Percentiles rank a stretch among this genome's conserved stretches.
These are phyloP conservation scores for Colletotrichum cordylinicola DNA, from an alignment of 2,329 filamentous ascomycete species.

Conservation along the genomic window DNA sequence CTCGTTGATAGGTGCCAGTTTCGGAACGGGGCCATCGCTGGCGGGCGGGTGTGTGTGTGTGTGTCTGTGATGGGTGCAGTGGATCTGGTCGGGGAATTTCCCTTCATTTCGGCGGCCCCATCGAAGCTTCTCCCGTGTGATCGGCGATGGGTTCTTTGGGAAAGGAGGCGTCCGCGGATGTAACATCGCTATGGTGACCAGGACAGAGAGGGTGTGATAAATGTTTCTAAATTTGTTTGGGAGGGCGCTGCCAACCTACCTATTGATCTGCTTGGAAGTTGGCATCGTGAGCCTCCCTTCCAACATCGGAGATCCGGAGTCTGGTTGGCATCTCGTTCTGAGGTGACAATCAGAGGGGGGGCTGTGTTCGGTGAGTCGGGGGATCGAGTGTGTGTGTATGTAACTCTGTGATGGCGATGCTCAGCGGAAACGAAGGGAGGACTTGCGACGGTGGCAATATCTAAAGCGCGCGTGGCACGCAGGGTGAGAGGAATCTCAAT, in stretches of 20 bases:
- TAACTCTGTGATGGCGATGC: neutral
- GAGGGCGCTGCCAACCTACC: too few species aligned
- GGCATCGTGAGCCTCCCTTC: neutral
- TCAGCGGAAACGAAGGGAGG: neutral
- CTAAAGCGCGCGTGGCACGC: neutral
- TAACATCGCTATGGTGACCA: neutral
- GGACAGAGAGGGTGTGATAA: neutral
- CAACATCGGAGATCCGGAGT: neutral
- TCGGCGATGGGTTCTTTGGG: neutral
- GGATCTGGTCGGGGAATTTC: slow-evolving; percentile 17
- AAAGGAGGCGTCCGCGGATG: neutral
- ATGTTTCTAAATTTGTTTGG: neutral
- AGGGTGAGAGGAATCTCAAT: neutral
- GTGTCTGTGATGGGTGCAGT: neutral
- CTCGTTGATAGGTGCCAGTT: neutral
- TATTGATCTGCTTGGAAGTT: neutral
- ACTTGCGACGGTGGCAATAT: neutral
- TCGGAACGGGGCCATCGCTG: neutral
- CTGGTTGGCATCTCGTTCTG: neutral
- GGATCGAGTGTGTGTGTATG: neutral
- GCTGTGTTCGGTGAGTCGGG: neutral
- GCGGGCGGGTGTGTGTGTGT: neutral
- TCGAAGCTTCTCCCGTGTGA: slow-evolving; percentile 8
- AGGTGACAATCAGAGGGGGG: neutral
- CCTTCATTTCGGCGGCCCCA: neutral